Base-by-base conservation (phyloP, 2,329 filamentous ascomycete genomes). In the Shiraia sp. region DNA sequence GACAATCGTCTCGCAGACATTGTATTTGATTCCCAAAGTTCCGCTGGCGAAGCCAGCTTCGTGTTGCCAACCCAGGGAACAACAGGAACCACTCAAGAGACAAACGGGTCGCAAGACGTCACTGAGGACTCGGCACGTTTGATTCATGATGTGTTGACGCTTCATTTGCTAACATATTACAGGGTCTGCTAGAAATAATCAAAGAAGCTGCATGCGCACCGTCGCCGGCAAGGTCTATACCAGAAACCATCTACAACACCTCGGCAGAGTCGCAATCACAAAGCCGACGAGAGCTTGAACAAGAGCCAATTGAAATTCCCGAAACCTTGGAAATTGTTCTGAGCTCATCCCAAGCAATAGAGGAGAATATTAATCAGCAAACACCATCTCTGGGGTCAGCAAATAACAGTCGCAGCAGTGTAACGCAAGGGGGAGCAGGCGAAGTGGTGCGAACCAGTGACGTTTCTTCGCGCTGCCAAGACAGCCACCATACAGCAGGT, bases 11-110 rank as follows among this genome's bases (percentile, higher is more conserved):
- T 42, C 7, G 49, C 53, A 6, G 54, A 57, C 16, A 37, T 66
- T 6, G 53, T 68, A 2, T 53, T 44, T 23, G 61, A 66, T 22
- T 65, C 63, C 3, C 59, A 66, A 35, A 56, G 47, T 35, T 58
- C 54, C 9, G 46, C 30, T 3, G 49, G 51, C 7, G 54, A 54
- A 24, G 47, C 32, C 5, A 65, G 51, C 45, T 66, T 60, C 32
- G 33, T 58, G 10, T 47, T 53, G 0, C 37, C 52, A 0, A 62
- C 59, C n/a, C 62, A 65, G 29, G 42, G 34, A 3, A 49, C 40
- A 1, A 55, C 47, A 6, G 34, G 36, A 4, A 45, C 42, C 2
- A 49, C 32, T 4, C 47, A 42, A 30, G 35, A 37, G 13, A 35
- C 32, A 3, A 39, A 34, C 22, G 44, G 41, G 10, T 39, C 44